Evolutionary conservation across 139 green algal species (phyloP).

Genomic region (Nannochloris sp.): DNA sequence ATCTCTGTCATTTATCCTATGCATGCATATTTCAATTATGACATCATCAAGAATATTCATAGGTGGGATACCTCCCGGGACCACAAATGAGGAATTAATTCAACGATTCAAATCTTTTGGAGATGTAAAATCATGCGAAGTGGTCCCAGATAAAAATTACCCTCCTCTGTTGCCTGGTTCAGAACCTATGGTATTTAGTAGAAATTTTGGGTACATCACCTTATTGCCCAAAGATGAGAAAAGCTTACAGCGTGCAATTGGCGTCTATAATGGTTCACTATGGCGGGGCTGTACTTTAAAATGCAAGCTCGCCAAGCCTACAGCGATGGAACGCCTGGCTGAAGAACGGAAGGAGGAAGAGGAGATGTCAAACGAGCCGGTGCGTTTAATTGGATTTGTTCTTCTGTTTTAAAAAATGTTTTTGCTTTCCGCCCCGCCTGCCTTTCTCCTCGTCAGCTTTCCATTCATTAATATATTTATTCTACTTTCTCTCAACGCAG

Average conservation of each 20-base stretch:
- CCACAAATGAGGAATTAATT: conserved; percentile 24
- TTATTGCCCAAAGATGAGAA: conserved; percentile 35
- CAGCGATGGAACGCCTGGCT: conserved; percentile 1
- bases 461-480: no score
- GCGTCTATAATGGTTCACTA: conserved; percentile 47
- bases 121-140: conserved; percentile 16
- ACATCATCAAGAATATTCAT: conserved; percentile 35
- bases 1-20: no score
- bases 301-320: conserved; percentile 3
- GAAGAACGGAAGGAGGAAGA: background rate
- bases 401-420: background rate
- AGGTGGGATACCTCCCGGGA: conserved; percentile 31
- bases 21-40: no score
- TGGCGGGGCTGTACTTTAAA: conserved; percentile 41
- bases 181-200: background rate
- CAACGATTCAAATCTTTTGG: conserved; percentile 50
- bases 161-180: background rate
- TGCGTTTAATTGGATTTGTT: background rate
- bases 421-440: no score
- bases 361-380: background rate
- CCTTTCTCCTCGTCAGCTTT: no score
- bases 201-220: conserved; percentile 47
- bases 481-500: no score
- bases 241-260: conserved; percentile 14
- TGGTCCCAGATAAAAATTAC: conserved; percentile 29